phyloP scores from a whole-genome alignment of 2,329 filamentous ascomycete genomes.

The Penicillium sp. region DNA sequence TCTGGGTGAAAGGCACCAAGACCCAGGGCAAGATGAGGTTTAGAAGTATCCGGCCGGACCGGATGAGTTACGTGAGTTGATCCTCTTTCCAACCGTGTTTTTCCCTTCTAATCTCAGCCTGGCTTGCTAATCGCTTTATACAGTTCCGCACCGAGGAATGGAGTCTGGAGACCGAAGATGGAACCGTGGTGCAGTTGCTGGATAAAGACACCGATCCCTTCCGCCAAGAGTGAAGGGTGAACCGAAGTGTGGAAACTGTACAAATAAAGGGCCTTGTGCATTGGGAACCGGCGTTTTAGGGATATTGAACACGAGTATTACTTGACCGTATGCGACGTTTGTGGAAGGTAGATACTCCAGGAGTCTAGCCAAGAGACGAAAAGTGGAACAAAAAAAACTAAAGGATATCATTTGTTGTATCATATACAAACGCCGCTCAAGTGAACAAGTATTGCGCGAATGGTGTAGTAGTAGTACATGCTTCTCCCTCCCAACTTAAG shows the following conservation, averaged over 20 bases:
- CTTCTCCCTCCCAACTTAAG: conserved; percentile 12
- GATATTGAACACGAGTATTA: not conserved
- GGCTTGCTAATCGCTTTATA: conserved; percentile 6
- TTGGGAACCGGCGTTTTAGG: conserved; percentile 24
- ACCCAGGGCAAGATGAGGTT: conserved; percentile 75
- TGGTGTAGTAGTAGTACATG: conserved; percentile 43
- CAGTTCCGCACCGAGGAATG: conserved; percentile 88
- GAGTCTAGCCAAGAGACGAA: not conserved
- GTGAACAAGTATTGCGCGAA: conserved; percentile 32
- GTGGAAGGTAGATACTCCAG: not conserved
- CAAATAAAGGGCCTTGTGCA: conserved; percentile 22
- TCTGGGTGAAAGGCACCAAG: conserved; percentile 80
- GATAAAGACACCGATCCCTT: conserved; percentile 71
- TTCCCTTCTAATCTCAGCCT: not conserved
- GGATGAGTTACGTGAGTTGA: conserved; percentile 58
- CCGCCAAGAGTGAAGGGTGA: conserved; percentile 44
- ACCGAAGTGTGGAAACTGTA: conserved; percentile 28
- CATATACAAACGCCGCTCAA: conserved; percentile 41
- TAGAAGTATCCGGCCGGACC: conserved; percentile 68
- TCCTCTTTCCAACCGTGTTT: not conserved
- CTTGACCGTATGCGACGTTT: not conserved
- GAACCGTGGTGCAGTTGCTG: conserved; percentile 72
- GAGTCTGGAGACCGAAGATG: conserved; percentile 72
- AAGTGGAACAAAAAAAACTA: conserved; percentile 13
- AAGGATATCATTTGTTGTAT: conserved; percentile 44